Percentiles rank a stretch among this genome's conserved stretches.
Evolutionary conservation across 208 protist genomes (phyloP).

Genomic region (Acanthamoeba divionensis): DNA sequence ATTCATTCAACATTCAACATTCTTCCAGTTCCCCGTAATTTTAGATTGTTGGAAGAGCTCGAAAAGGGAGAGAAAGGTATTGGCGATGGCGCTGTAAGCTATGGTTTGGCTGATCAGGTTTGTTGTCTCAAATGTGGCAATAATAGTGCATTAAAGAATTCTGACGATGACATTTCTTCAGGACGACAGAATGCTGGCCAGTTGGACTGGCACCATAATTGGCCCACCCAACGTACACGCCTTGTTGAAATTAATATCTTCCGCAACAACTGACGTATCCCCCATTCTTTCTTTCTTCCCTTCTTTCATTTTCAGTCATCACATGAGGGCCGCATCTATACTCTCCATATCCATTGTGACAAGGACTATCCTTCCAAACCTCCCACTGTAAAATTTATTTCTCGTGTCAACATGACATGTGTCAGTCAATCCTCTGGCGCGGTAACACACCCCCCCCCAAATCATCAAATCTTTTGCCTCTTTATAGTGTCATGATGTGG

Average conservation of each 20-base stretch:
- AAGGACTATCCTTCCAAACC: slow-evolving; percentile 77
- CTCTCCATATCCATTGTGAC: slow-evolving; percentile 76
- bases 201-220: slow-evolving; percentile 83
- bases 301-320: slow-evolving; percentile 56
- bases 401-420: slow-evolving; percentile 77
- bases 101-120: slow-evolving; percentile 76
- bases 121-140: too few relatives aligned
- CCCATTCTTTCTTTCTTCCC: slow-evolving; percentile 14
- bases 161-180: too few relatives aligned
- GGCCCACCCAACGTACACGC: slow-evolving; percentile 74
- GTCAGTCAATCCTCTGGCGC: slow-evolving; percentile 71
- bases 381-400: slow-evolving; percentile 75
- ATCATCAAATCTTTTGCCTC: not conserved
- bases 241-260: not conserved
- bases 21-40: slow-evolving; percentile 80
- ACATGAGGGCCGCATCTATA: slow-evolving; percentile 81
- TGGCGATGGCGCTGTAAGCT: slow-evolving; percentile 80
- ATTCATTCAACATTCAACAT: not conserved
- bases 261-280: not conserved
- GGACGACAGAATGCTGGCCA: slow-evolving; percentile 76
- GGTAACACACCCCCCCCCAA: slow-evolving; percentile 35
- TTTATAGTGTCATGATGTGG: not conserved
- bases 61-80: slow-evolving; percentile 85
- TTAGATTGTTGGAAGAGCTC: slow-evolving; percentile 83
- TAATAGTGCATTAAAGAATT: too few relatives aligned